Evolutionary conservation across 768 basidiomycete species (phyloP), one percentile per base, ranked within the genome.

Genomic region (Kwoniella europaea): DNA sequence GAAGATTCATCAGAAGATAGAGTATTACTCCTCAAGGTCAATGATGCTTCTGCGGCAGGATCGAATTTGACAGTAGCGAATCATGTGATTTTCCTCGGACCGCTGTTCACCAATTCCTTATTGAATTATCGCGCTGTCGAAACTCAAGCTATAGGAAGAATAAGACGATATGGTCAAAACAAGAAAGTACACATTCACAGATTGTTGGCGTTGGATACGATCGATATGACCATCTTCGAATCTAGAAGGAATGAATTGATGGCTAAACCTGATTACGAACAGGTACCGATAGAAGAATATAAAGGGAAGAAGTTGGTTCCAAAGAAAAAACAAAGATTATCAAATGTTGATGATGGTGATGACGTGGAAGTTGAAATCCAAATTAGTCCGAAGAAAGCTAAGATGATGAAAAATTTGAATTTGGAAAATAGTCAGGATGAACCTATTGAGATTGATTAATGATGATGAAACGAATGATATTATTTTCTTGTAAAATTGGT

Each of bases 41-140:
- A 92, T 89, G 93, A 96, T 83, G 93, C 95, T 16, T 65, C 59
- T 46, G 76, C 78, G 0, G 75, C 80, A 59, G 82, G 82, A 71
- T 85, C 80, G 10, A 98, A 98, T 82, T 85, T 98, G 80, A 97
- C 94, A 3, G 89, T 88, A 44, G 95, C 95, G 20, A 98, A 94
- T 84, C 93, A 95, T 79, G 94, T 93, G 46, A 91, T 97, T 81
- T 98, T 98, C 87, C 86, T 98, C 66, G 94, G 93, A 10, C 95
- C 95, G 10, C 87, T 98, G 50, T 90, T 95, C 46, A 90, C 93
- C 0, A 88, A 90, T 20, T 89, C 91, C 82, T 91, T 94, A 82
- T 90, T 91, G 57, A 97, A 96, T 79, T 89, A 90, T 54, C 92
- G 62, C 89, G 89, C 82, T 88, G 91, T 84, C 91, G 91, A 9